Base-by-base conservation (phyloP, 306 rosid species). In the Gastrolobium villosum region DNA sequence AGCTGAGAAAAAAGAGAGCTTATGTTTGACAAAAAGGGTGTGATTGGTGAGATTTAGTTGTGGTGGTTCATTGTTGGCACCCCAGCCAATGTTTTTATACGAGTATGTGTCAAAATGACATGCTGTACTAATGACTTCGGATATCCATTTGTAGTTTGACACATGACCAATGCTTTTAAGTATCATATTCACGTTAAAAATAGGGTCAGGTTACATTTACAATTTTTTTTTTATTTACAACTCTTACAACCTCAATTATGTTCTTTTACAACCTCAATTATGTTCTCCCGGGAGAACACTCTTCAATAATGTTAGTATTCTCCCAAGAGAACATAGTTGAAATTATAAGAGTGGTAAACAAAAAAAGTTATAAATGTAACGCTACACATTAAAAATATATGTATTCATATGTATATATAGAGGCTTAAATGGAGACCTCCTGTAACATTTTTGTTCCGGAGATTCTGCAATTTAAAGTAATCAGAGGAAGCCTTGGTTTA, bases 31-130 rank as follows among this genome's bases (percentile, higher is more conserved):
- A 80, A 83, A 55, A 65, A 30, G 4, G 59, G 77, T 61, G 67
- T 45, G 83, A 83, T 82, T 57, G 89, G 88, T 87, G 82, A 74
- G 83, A 81, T 79, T 85, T 85, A 80, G 83, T 78, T 75, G 79
- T 49, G 86, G 82, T 84, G 64, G 93, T 76, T 84, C 64, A 65
- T 78, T 63, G 89, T 87, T 90, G 94, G 88, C 84, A 84, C 57
- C 81, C 64, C 81, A 43, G 66, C 69, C 83, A 40, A 31, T 40
- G 50, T 77, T 75, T 78, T 34, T 48, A 20, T 49, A 43, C 54
- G 54, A 7, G 36, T 41, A 36, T 70, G 53, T 60, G 35, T 75
- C 40, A 10, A 35, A n/a, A 10, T 50, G 73, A 73, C 78, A 76
- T 65, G 45, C 20, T 15, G 61, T 35, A 37, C 7, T 20, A 2